These are phyloP conservation scores for Plenodomus biglobosus DNA, from an alignment of 2,329 filamentous ascomycete species.

Conservation along the genomic window DNA sequence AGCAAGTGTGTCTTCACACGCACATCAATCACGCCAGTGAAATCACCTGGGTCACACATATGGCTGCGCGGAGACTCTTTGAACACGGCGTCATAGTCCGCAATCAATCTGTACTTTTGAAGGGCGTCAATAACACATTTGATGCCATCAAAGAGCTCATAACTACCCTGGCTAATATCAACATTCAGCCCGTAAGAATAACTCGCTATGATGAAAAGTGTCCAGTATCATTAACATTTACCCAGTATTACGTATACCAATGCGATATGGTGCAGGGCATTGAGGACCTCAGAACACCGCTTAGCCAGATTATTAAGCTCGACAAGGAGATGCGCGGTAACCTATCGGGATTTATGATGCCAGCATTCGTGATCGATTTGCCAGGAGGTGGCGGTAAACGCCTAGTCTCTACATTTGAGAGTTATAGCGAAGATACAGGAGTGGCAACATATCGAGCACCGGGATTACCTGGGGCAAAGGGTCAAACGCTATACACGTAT, in stretches of 20 bases:
- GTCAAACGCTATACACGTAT: slow-evolving; percentile 55
- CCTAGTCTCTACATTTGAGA: slow-evolving; percentile 55
- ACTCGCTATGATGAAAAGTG: not conserved
- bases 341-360: slow-evolving; percentile 64
- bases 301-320: slow-evolving; percentile 60
- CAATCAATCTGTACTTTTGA: slow-evolving; percentile 63
- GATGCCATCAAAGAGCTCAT: slow-evolving; percentile 59
- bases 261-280: slow-evolving; percentile 63
- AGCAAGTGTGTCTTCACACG: slow-evolving; percentile 64
- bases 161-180: slow-evolving; percentile 57
- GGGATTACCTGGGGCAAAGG: slow-evolving; percentile 50
- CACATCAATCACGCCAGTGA: slow-evolving; percentile 67
- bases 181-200: slow-evolving; percentile 56
- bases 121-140: slow-evolving; percentile 60
- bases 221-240: not conserved
- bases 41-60: slow-evolving; percentile 61
- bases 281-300: slow-evolving; percentile 64
- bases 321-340: slow-evolving; percentile 61
- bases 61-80: slow-evolving; percentile 55
- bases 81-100: slow-evolving; percentile 57
- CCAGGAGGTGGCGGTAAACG: slow-evolving; percentile 66
- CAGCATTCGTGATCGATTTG: slow-evolving; percentile 64
- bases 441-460: slow-evolving; percentile 60
- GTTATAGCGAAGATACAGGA: slow-evolving; percentile 58
- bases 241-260: slow-evolving; percentile 66